Evolutionary conservation across 2,329 filamentous ascomycete species (phyloP).

Genomic region (Zymoseptoria ardabiliae): DNA sequence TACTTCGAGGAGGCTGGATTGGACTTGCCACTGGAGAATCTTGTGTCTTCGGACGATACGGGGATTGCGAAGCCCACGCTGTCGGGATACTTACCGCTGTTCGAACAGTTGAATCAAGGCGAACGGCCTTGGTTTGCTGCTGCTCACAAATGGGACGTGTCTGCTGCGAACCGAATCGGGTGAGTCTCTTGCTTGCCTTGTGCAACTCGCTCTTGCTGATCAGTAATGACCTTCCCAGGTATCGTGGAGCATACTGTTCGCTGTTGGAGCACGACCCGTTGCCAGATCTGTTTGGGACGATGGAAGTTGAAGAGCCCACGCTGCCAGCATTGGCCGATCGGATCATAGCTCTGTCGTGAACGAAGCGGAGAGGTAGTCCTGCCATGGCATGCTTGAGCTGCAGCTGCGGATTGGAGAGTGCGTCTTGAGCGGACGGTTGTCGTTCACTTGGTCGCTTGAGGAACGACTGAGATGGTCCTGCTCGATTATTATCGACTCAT

Average conservation of each 20-base stretch:
- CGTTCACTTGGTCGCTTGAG: too few species aligned
- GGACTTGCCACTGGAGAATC: constrained; percentile 44
- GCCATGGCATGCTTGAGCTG: neutral
- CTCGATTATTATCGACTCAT: neutral
- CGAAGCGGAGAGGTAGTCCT: neutral
- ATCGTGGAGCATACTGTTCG: constrained; percentile 48
- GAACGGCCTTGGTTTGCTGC: constrained; percentile 47
- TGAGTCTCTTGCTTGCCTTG: constrained; percentile 14
- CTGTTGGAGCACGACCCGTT: constrained; percentile 46
- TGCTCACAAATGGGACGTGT: constrained; percentile 53
- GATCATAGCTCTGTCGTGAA: constrained; percentile 19
- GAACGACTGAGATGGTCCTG: neutral
- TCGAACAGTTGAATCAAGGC: constrained; percentile 34
- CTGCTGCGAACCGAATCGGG: constrained; percentile 44
- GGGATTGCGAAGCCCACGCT: constrained; percentile 45
- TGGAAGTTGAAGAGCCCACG: constrained; percentile 44
- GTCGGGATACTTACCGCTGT: constrained; percentile 39
- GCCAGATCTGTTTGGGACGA: constrained; percentile 41
- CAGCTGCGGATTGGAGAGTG: too few species aligned
- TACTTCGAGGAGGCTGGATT: constrained; percentile 45
- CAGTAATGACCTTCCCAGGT: constrained; percentile 18
- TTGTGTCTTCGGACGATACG: constrained; percentile 45
- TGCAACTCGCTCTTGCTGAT: neutral
- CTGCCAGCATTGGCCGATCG: constrained; percentile 44
- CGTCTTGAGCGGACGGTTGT: neutral